Conservation (phyloP, 1,139 yeast genomes). For the Candida albicans region DNA sequence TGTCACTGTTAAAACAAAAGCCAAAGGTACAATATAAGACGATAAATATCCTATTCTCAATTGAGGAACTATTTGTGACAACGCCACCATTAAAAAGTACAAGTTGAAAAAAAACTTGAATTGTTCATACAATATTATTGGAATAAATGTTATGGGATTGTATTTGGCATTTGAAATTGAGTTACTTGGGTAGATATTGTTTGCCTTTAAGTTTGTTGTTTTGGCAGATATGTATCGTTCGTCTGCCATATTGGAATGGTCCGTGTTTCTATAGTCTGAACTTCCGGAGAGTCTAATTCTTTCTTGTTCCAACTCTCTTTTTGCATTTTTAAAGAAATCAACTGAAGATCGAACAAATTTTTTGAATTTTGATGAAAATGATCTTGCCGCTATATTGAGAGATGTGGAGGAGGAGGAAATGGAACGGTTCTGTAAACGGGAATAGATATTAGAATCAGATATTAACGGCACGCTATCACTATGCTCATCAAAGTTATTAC, state of each 20-base stretch:
- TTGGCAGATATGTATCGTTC: conserved; percentile 43
- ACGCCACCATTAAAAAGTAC: conserved; percentile 87
- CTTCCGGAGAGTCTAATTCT: conserved; percentile 18
- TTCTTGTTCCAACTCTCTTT: conserved; percentile 28
- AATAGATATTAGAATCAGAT: conserved; percentile 13
- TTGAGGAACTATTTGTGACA: conserved; percentile 91
- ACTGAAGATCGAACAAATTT: conserved; percentile 17
- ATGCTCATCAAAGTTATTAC: conserved; percentile 11
- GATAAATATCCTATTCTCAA: conserved; percentile 90
- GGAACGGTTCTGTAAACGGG: conserved; percentile 16
- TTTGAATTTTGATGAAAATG: conserved; percentile 18
- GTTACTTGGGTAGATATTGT: conserved; percentile 59
- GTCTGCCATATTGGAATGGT: conserved; percentile 7
- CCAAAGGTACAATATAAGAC: conserved; percentile 90
- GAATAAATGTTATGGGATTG: conserved; percentile 83
- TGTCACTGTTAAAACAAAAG: conserved; percentile 86
- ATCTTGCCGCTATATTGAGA: conserved; percentile 16
- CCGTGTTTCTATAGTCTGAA: conserved; percentile 12
- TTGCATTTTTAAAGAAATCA: conserved; percentile 27
- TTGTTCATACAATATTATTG: conserved; percentile 88
- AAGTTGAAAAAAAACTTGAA: conserved; percentile 95
- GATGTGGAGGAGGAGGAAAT: conserved; percentile 24
- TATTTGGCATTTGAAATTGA: conserved; percentile 94
- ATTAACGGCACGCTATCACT: conserved; percentile 35
- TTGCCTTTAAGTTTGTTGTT: conserved; percentile 22